Evolutionary conservation across 2,329 filamentous ascomycete genomes (phyloP).

Genomic region (Grosmannia huntii): DNA sequence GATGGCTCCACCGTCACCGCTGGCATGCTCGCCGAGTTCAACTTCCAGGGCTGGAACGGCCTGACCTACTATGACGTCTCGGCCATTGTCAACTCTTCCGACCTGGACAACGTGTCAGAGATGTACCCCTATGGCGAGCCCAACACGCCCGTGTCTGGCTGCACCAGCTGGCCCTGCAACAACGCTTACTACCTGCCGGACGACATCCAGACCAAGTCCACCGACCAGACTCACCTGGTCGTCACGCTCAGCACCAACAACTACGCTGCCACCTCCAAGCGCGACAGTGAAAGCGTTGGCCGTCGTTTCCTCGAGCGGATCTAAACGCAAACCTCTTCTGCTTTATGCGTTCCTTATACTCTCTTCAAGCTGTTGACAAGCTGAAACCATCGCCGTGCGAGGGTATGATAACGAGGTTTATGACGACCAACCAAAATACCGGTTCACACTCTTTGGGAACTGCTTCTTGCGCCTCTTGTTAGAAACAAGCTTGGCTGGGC

Average conservation of each 20-base stretch:
- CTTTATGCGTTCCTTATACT: neutral
- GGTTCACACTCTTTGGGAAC: neutral
- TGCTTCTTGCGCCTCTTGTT: neutral
- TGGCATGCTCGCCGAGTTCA: conserved; percentile 25
- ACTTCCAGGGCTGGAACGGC: conserved; percentile 22
- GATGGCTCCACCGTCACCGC: conserved; percentile 19
- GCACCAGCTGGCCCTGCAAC: conserved; percentile 26
- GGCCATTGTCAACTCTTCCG: conserved; percentile 28
- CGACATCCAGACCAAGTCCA: conserved; percentile 26
- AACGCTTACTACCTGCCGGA: conserved; percentile 27
- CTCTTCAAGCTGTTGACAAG: neutral
- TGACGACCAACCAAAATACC: neutral
- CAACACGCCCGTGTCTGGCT: conserved; percentile 23
- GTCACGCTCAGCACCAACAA: conserved; percentile 16
- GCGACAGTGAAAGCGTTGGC: conserved; percentile 7
- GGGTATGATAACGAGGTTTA: conserved; percentile 4
- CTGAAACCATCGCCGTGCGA: conserved; percentile 3
- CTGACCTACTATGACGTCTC: conserved; percentile 31
- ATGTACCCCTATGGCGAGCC: conserved; percentile 21
- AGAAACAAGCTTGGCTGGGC: neutral
- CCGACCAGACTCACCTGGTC: conserved; percentile 20
- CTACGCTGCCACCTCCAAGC: conserved; percentile 3
- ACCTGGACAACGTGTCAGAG: conserved; percentile 25
- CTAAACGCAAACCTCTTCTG: neutral
- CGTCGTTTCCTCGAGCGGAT: conserved; percentile 10